A percentile compares a stretch with the other conserved stretches of the same genome.
Evolutionary conservation across 169 alveolate species (phyloP).

Genomic region (Plasmodium reichenowi): DNA sequence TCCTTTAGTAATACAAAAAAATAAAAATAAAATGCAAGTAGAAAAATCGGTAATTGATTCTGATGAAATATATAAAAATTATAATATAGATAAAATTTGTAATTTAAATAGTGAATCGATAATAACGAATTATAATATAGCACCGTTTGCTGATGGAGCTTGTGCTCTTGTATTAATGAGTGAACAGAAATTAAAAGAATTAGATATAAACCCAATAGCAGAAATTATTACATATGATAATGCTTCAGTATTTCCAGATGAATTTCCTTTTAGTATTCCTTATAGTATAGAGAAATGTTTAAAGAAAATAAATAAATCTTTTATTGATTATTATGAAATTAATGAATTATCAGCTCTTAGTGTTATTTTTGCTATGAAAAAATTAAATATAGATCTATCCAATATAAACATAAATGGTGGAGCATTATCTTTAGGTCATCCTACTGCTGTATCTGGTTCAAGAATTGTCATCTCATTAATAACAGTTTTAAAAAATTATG

Average conservation of each 20-base stretch:
- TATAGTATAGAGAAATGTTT: conserved; percentile 50
- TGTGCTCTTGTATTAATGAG: conserved; percentile 71
- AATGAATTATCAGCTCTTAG: conserved; percentile 79
- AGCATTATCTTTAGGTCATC: conserved; percentile 80
- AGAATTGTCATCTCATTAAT: conserved; percentile 79
- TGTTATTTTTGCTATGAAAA: conserved; percentile 74
- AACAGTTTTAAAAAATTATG: conserved; percentile 78
- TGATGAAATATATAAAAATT: conserved; percentile 51
- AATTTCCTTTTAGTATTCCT: conserved; percentile 73
- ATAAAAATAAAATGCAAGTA: conserved; percentile 15
- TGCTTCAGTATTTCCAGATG: conserved; percentile 70
- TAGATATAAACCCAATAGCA: conserved; percentile 69
- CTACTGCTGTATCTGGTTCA: conserved; percentile 83
- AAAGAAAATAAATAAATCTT: conserved; percentile 37
- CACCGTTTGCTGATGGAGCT: conserved; percentile 76
- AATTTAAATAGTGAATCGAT: conserved; percentile 56
- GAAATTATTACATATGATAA: conserved; percentile 77
- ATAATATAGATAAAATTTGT: conserved; percentile 69
- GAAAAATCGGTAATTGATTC: conserved; percentile 19
- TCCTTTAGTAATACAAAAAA: conserved; percentile 75
- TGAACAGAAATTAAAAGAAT: conserved; percentile 61
- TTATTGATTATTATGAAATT: conserved; percentile 82
- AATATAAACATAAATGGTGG: conserved; percentile 82
- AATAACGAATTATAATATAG: conserved; percentile 51
- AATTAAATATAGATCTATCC: conserved; percentile 75